These are phyloP conservation scores for Nitzschia palea DNA, from an alignment of 108 stramenopile species.

Conservation along the genomic window DNA sequence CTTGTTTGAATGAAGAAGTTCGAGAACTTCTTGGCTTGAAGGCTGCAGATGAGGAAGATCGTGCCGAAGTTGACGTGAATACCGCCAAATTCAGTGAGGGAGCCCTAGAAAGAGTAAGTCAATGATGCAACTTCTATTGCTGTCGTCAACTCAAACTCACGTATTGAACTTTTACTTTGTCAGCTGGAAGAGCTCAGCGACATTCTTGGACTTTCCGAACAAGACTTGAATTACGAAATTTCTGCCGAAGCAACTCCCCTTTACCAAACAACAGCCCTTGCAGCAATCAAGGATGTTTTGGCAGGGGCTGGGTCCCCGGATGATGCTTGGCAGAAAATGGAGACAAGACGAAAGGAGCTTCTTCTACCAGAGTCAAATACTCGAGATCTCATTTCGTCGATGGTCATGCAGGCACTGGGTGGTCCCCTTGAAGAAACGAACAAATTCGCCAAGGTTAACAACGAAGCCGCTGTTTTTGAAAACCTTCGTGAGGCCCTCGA, in stretches of 20 bases:
- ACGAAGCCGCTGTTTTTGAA: constrained; percentile 74
- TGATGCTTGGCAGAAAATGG: constrained; percentile 72
- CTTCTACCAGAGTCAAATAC: constrained; percentile 56
- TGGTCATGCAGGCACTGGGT: constrained; percentile 80
- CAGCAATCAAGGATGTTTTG: constrained; percentile 57
- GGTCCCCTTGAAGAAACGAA: constrained; percentile 66
- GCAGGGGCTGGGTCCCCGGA: constrained; percentile 42
- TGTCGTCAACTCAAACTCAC: neutral
- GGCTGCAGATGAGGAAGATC: constrained; percentile 41
- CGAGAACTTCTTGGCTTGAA: constrained; percentile 55
- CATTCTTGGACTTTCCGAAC: constrained; percentile 61
- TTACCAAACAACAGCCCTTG: constrained; percentile 63
- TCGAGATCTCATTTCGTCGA: constrained; percentile 57
- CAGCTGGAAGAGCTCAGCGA: constrained; percentile 71
- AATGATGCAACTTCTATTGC: constrained; percentile 1
- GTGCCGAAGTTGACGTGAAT: constrained; percentile 31
- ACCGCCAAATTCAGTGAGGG: constrained; percentile 61
- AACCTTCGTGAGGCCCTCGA: constrained; percentile 69
- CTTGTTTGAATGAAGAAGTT: constrained; percentile 71
- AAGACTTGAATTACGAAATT: constrained; percentile 68
- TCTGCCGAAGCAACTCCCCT: constrained; percentile 57
- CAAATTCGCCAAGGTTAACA: constrained; percentile 76
- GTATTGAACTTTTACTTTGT: neutral
- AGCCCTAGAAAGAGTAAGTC: constrained; percentile 65
- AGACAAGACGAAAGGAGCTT: constrained; percentile 64